Evolutionary conservation across 2,329 filamentous ascomycete species (phyloP), one percentile per base, ranked within the genome.

Genomic region (Hymenoscyphus fructigenus): DNA sequence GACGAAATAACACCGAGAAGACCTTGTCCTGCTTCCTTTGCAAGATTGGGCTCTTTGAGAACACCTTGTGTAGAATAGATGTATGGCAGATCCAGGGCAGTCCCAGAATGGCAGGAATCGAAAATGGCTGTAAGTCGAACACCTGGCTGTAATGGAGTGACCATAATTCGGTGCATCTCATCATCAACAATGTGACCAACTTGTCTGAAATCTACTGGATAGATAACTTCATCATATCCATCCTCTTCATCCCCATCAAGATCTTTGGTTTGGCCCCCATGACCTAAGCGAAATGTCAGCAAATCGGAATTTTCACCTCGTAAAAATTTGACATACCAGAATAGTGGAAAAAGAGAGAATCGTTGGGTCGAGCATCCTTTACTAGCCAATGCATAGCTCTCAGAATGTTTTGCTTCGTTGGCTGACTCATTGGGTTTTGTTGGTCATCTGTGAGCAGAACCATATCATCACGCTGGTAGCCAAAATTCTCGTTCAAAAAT

Each of bases 311-410:
- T 23, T n/a, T 57, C 71, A 17, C 32, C 69, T 62, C 70, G 66
- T 53, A 32, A 47, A 61, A 47, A 55, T n/a, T 34, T 10, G 41
- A 75, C 85, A 69, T 79, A 92, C 91, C 92, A 47, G 93, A 97
- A 78, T 97, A 97, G 79, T 98, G 94, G 81, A 97, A 97, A 80
- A 98, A 97, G 5, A 98, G 84, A 6, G 93, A 96, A 76, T 98
- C 94, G 76, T 97, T 96, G 0, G 93, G 91, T 65, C 86, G 85
- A 1, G 93, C 93, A 73, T 96, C 93, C 79, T 96, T 96, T 64
- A 97, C 92, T 17, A 98, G 81, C 94, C 94, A 98, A 76, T 97
- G 92, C 94, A 97, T 97, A n/a, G 94, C 94, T 62, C 94, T 86
- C 41, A 97, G 79, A 62, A 98, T 96, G 75, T 98, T 98, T 70